Evolutionary conservation across 495 filamentous ascomycete genomes (phyloP).

Genomic region (Rusavskia elegans): DNA sequence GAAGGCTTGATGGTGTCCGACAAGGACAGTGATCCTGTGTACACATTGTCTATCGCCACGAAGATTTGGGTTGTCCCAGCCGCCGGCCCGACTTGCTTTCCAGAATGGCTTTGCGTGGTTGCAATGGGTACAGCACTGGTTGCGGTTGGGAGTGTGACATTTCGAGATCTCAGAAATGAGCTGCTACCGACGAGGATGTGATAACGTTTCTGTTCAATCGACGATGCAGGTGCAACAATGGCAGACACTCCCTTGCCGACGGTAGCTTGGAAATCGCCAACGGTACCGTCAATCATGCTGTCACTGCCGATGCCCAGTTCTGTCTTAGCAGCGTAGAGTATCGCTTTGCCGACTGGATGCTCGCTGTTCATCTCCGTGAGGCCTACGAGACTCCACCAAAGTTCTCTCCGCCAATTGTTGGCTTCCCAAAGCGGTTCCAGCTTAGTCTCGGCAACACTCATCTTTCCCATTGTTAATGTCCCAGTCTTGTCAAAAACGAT

Average conservation of each 20-base stretch:
- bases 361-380: slow-evolving; percentile 88
- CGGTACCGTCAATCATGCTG: slow-evolving; percentile 59
- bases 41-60: slow-evolving; percentile 66
- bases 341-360: slow-evolving; percentile 83
- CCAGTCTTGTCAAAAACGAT: slow-evolving; percentile 99
- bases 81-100: slow-evolving; percentile 14
- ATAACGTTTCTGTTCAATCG: slow-evolving; percentile 49
- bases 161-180: slow-evolving; percentile 52
- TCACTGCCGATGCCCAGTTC: slow-evolving; percentile 58
- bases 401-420: slow-evolving; percentile 46
- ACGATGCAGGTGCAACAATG: slow-evolving; percentile 56
- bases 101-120: slow-evolving; percentile 15
- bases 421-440: slow-evolving; percentile 52
- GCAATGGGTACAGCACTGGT: slow-evolving; percentile 9
- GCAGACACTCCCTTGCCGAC: slow-evolving; percentile 82
- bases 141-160: slow-evolving; percentile 42
- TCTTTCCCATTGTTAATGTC: slow-evolving; percentile 84
- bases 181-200: slow-evolving; percentile 72
- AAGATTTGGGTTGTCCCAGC: slow-evolving; percentile 80
- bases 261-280: slow-evolving; percentile 68
- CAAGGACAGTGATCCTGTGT: slow-evolving; percentile 67
- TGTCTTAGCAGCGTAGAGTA: slow-evolving; percentile 53
- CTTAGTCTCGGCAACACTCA: slow-evolving; percentile 65
- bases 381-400: slow-evolving; percentile 94
- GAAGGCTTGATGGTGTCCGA: slow-evolving; percentile 81